A percentile compares a stretch with the other conserved stretches of the same genome.
Evolutionary conservation across 2,329 filamentous ascomycete genomes (phyloP).

Genomic region (Cercospora sp.): DNA sequence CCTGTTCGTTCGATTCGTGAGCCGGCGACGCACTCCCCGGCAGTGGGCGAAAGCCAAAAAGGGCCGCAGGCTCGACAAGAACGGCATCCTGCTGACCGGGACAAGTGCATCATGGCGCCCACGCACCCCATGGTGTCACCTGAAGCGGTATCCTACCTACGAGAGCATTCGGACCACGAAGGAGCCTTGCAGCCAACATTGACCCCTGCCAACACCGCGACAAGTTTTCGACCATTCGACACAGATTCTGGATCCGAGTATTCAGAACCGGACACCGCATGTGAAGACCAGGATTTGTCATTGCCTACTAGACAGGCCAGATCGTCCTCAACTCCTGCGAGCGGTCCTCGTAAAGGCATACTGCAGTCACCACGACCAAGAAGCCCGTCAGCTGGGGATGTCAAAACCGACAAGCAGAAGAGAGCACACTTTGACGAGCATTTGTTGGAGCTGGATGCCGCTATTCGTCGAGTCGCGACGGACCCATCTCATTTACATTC

Average conservation of each 20-base stretch:
- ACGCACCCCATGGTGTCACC: conserved; percentile 1
- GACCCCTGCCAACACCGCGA: conserved; percentile 4
- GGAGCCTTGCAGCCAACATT: background rate
- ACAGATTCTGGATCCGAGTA: background rate
- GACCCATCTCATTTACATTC: conserved; percentile 10
- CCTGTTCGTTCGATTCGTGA: background rate
- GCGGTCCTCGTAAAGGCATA: background rate
- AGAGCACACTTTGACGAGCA: conserved; percentile 17
- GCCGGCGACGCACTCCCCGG: background rate
- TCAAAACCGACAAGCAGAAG: conserved; percentile 15
- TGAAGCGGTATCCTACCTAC: background rate
- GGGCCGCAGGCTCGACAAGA: conserved; percentile 1
- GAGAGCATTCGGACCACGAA: background rate
- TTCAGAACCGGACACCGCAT: background rate
- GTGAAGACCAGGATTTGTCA: background rate
- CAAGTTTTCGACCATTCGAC: background rate
- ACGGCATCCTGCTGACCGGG: conserved; percentile 10
- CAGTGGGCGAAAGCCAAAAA: background rate
- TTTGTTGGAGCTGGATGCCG: conserved; percentile 8
- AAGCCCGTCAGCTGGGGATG: background rate
- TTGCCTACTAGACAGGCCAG: background rate
- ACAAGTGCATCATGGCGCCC: conserved; percentile 16
- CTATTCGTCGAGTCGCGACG: conserved; percentile 3
- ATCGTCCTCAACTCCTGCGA: background rate
- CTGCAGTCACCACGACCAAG: background rate